These are phyloP conservation scores for Mycosarcoma mackinlayi DNA, from an alignment of 1,284 basidiomycete genomes.

Conservation along the genomic window DNA sequence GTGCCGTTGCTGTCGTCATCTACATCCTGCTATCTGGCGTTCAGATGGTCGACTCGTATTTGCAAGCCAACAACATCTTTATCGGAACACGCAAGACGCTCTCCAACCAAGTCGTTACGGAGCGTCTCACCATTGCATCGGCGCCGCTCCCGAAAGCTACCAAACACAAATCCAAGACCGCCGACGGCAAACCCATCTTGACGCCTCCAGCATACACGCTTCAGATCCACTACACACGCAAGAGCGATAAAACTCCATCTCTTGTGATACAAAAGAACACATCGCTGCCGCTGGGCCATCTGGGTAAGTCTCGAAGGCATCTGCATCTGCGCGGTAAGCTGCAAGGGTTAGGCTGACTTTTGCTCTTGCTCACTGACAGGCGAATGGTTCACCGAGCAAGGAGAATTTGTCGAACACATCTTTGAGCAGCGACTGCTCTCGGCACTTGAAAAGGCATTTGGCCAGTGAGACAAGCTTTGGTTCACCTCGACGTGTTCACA, in stretches of 20 bases:
- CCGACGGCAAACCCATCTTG: slow-evolving; percentile 43
- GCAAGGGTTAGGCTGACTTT: too few species aligned
- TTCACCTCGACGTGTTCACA: not conserved
- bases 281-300: slow-evolving; percentile 54
- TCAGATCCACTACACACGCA: slow-evolving; percentile 51
- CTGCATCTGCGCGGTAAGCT: too few species aligned
- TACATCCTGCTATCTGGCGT: slow-evolving; percentile 49
- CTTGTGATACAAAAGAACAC: slow-evolving; percentile 37
- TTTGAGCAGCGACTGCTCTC: slow-evolving; percentile 58
- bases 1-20: slow-evolving; percentile 48
- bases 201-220: slow-evolving; percentile 61
- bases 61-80: slow-evolving; percentile 60
- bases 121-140: slow-evolving; percentile 53
- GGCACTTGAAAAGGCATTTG: slow-evolving; percentile 52
- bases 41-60: slow-evolving; percentile 47
- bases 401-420: slow-evolving; percentile 59
- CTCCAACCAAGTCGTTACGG: slow-evolving; percentile 53
- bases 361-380: slow-evolving; percentile 25
- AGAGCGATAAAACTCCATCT: slow-evolving; percentile 48
- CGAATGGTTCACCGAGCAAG: slow-evolving; percentile 67
- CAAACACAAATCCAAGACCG: slow-evolving; percentile 18
- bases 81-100: slow-evolving; percentile 53
- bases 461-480: slow-evolving; percentile 24
- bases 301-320: slow-evolving; percentile 53
- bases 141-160: slow-evolving; percentile 47